Base-by-base conservation (phyloP, 306 rosid genomes). In the Acacia melanoxylon region DNA sequence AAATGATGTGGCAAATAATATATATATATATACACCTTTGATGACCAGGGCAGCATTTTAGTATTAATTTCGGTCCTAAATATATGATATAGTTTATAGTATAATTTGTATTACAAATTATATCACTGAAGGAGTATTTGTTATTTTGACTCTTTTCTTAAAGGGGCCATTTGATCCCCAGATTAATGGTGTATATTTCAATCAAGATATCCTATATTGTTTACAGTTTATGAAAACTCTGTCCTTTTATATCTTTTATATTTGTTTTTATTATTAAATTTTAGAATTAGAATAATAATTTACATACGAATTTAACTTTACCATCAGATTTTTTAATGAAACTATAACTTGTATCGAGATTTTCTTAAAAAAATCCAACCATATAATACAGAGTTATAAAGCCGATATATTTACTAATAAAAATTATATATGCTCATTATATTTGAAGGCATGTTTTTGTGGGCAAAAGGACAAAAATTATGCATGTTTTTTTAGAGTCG, bases 1-100 rank as follows among this genome's bases (percentile, higher is more conserved):
- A 61, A 68, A 70, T 22, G 35, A 61, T 70, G 54, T 14, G 59
- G 52, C 46, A 58, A 41, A 20, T 14, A 13, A 13, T 3, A 48
- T 31, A 37, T 29, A 13, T 3, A 48, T 31, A 37, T 29, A 4
- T 2, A 51, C 46, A n/a, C 62, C 8, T 40, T 24, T 42, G 29
- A 33, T 70, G 68, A 48, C 68, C 49, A 51, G 72, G 67, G 72
- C 33, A 78, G 77, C 37, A 56, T 76, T 25, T 25, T 61, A 22
- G 44, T 35, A 33, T 33, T 33, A 3, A 0, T 5, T 3, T 2
- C 5, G 0, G 0, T 33, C 35, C 0, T 31, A 3, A 31, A 2
- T 31, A 31, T 33, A 4, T 29, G 31, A 29, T 2, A 29, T 29
- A 29, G 1, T 29, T 29, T 29, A 1, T 29, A 29, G 2, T 29